Base-by-base conservation (phyloP, 768 basidiomycete species). In the Rhodosporidiobolus sp. region DNA sequence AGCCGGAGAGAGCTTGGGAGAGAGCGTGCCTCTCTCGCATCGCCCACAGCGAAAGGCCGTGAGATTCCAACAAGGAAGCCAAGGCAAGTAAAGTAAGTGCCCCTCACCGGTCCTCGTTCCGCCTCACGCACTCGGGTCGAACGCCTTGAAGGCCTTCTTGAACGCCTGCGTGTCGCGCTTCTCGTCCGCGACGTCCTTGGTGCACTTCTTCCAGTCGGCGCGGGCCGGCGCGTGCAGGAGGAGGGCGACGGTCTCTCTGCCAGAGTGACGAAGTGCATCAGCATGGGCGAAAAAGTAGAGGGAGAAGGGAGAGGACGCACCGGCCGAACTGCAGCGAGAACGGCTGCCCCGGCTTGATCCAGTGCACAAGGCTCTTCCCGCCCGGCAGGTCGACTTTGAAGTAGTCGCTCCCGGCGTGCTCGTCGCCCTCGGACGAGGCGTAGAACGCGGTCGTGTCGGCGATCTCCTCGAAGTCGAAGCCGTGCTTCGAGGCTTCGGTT, bases 311-410 rank as follows among this genome's bases (percentile, higher is more conserved):
- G 68, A 53, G 68, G 52, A 79, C 87, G 79, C 79, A 95, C 94
- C 95, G 87, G 72, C 93, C 94, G 81, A 98, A 98, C 80, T 97
- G 93, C 56, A 98, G 83, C 74, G 88, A 88, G 79, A 98, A 98
- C 46, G 89, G 88, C 61, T 87, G 84, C 28, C 88, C 85, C 45
- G 88, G 87, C 78, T 88, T 88, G 78, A 97, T 86, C 74, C 93
- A 81, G 81, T 97, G 92, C 46, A 97, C 88, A 84, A 98, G 83
- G 82, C 86, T 90, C 73, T 85, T 85, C 34, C 94, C 94, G 75
- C 88, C 87, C 0, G 96, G 94, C 62, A 97, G 82, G 76, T 96
- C 92, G 9, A 97, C 89, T 75, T 87, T 87, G 83, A 98, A 96
- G 81, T 97, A 98, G 66, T 90, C 69, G 7, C 24, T 87, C 45